A percentile compares a stretch with the other conserved stretches of the same genome.
Conservation (phyloP, 192 early-diverging fungal genomes). For the Thoreauomyces humboldtii region DNA sequence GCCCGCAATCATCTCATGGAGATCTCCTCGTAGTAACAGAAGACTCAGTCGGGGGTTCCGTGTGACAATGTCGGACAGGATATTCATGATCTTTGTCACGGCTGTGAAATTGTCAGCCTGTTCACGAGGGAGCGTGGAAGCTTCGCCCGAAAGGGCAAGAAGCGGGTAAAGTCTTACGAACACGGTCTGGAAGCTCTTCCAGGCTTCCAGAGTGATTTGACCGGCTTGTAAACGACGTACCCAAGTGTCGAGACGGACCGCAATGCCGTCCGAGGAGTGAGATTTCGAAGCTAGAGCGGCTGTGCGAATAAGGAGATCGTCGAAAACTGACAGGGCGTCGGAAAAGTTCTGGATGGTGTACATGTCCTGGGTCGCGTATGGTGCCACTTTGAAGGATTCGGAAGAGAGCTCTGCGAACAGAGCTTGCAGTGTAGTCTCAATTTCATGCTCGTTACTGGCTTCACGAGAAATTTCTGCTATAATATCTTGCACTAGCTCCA, state of each 20-base stretch:
- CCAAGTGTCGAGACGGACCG: constrained; percentile 27
- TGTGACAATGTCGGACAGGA: constrained; percentile 30
- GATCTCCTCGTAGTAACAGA: constrained; percentile 31
- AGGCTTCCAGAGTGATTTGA: constrained; percentile 24
- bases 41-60: constrained; percentile 37
- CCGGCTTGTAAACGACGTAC: constrained; percentile 20
- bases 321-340: constrained; percentile 17
- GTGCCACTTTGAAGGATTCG: constrained; percentile 22
- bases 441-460: constrained; percentile 28
- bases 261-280: not conserved
- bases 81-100: constrained; percentile 28
- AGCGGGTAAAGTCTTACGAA: constrained; percentile 30
- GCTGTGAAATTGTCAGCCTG: constrained; percentile 27
- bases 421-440: constrained; percentile 31
- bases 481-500: constrained; percentile 41
- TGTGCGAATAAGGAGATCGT: constrained; percentile 37
- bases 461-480: constrained; percentile 39
- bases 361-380: not conserved
- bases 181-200: constrained; percentile 24
- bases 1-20: constrained; percentile 31
- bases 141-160: constrained; percentile 18
- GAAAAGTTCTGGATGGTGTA: constrained; percentile 19
- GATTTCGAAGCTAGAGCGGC: constrained; percentile 14
- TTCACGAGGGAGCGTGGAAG: constrained; percentile 3
- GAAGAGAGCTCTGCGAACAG: constrained; percentile 32